These are phyloP conservation scores for Citrus glauca DNA, from an alignment of 345 rosid species.

Conservation along the genomic window DNA sequence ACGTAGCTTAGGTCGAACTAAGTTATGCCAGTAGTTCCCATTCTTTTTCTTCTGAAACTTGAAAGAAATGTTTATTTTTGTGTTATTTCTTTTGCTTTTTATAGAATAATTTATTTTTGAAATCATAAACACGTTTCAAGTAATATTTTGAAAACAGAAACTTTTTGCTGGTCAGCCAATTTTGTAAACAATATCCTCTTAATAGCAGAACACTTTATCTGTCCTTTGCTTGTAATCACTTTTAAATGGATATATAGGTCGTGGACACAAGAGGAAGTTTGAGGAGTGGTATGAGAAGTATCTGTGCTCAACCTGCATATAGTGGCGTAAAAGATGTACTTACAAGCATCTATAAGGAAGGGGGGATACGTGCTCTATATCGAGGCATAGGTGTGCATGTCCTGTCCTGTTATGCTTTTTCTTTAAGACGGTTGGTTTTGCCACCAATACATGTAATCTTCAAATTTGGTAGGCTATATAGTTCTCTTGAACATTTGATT, in stretches of 20 bases:
- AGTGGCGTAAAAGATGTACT: slow-evolving; percentile 75
- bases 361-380: slow-evolving; percentile 74
- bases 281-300: slow-evolving; percentile 31
- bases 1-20: background rate
- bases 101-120: background rate
- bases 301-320: slow-evolving; percentile 55
- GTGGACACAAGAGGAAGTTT: slow-evolving; percentile 38
- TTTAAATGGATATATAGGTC: slow-evolving; percentile 42
- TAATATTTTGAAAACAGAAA: background rate
- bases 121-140: background rate
- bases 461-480: background rate
- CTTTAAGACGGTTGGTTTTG: background rate
- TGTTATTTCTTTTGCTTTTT: background rate
- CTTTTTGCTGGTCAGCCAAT: background rate
- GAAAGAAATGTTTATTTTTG: background rate
- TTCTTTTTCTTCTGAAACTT: background rate
- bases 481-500: slow-evolving; percentile 1
- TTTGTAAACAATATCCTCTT: background rate
- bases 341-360: slow-evolving; percentile 70
- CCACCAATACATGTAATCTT: background rate
- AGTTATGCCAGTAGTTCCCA: background rate
- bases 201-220: background rate
- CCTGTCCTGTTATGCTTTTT: slow-evolving; percentile 3
- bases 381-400: slow-evolving; percentile 78
- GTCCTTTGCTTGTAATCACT: slow-evolving; percentile 6